Conservation (phyloP, 2,329 filamentous ascomycete genomes). For the Parastagonospora nodorum region DNA sequence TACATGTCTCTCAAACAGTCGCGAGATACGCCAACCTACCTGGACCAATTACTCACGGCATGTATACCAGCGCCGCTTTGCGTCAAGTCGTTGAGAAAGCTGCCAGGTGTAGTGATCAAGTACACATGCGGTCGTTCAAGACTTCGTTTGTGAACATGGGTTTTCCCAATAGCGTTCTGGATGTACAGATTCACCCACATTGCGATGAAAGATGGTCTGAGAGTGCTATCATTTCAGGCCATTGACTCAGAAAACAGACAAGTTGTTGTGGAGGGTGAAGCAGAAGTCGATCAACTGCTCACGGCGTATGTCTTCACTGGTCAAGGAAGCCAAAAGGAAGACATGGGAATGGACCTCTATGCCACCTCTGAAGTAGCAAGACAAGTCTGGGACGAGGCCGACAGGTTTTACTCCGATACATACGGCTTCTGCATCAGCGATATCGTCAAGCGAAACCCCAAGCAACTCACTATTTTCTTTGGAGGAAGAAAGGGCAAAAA, state of each 20-base stretch:
- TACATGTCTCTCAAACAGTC: constrained; percentile 97
- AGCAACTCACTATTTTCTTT: constrained; percentile 98
- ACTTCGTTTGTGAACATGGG: constrained; percentile 99
- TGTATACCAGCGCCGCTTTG: constrained; percentile 98
- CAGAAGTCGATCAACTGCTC: constrained; percentile 95
- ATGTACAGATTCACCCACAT: constrained; percentile 95
- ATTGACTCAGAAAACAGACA: constrained; percentile 95
- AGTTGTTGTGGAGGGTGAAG: constrained; percentile 92
- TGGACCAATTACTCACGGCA: constrained; percentile 97
- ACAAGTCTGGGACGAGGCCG: constrained; percentile 89
- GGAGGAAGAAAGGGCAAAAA: constrained; percentile 95
- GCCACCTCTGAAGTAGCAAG: constrained; percentile 90
- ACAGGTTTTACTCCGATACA: constrained; percentile 60
- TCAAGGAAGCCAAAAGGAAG: constrained; percentile 97
- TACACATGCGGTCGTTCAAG: constrained; percentile 95
- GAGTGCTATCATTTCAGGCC: constrained; percentile 98
- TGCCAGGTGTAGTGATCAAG: constrained; percentile 98
- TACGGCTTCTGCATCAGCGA: constrained; percentile 95
- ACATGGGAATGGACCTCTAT: constrained; percentile 99
- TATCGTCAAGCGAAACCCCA: constrained; percentile 99
- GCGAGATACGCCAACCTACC: constrained; percentile 93
- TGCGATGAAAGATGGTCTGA: constrained; percentile 96
- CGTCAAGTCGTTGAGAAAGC: constrained; percentile 96
- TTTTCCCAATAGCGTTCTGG: constrained; percentile 90
- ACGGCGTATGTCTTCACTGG: constrained; percentile 98